A percentile compares a stretch with the other conserved stretches of the same genome.
phyloP scores from a whole-genome alignment of 116 monocot genomes.

The Papilionanthe hybrid region DNA sequence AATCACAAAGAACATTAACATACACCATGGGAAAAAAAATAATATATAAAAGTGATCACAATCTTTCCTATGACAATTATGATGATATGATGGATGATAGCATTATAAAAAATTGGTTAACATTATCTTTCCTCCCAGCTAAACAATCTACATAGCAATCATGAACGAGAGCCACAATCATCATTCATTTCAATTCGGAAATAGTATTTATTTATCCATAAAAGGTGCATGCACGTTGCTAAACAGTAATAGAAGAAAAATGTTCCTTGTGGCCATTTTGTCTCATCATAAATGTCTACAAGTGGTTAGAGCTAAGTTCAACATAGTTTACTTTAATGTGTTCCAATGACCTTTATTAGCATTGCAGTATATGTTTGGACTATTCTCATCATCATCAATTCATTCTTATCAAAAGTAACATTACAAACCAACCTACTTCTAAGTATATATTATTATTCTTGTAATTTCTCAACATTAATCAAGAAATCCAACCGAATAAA shows the following conservation, averaged over 20 bases:
- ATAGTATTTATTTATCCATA: not conserved
- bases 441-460: too few species aligned
- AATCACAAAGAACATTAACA: not conserved
- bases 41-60: not conserved
- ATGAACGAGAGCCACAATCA: not conserved
- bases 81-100: not conserved
- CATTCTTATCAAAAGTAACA: too few species aligned
- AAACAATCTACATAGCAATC: not conserved
- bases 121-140: not conserved
- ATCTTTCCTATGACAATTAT: not conserved
- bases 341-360: too few species aligned
- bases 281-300: too few species aligned
- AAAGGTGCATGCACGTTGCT: not conserved
- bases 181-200: constrained; percentile 1
- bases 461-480: too few species aligned
- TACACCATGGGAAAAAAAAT: not conserved
- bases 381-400: too few species aligned
- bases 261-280: not conserved
- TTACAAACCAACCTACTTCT: too few species aligned
- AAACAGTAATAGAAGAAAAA: not conserved
- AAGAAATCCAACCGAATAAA: too few species aligned
- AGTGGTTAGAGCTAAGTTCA: too few species aligned
- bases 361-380: too few species aligned
- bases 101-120: not conserved
- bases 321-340: too few species aligned